These are phyloP conservation scores for Fusarium succisae DNA, from an alignment of 2,329 filamentous ascomycete genomes.

Conservation along the genomic window DNA sequence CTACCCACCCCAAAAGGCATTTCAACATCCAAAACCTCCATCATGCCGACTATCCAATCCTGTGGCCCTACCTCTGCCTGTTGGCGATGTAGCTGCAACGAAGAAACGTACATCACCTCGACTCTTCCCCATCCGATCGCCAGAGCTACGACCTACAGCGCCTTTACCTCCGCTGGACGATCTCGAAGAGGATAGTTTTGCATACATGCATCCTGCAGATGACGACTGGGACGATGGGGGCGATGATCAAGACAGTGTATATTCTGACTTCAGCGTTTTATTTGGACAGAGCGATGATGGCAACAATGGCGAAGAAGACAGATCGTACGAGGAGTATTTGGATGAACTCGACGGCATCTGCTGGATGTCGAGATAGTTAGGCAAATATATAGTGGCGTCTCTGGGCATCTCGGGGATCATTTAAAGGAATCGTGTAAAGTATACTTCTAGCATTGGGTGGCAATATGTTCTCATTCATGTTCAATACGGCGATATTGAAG, in stretches of 20 bases:
- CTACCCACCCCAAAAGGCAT: constrained; percentile 5
- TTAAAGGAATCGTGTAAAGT: constrained; percentile 24
- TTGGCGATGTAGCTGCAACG: constrained; percentile 38
- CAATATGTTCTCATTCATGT: constrained; percentile 9
- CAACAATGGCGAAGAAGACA: constrained; percentile 46
- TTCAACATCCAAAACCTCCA: constrained; percentile 31
- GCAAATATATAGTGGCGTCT: neutral
- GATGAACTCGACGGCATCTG: constrained; percentile 66
- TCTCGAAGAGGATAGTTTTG: constrained; percentile 57
- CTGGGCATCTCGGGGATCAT: constrained; percentile 1
- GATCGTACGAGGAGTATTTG: constrained; percentile 64
- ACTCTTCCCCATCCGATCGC: constrained; percentile 47
- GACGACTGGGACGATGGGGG: constrained; percentile 53
- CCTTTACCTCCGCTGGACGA: constrained; percentile 43
- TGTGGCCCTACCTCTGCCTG: constrained; percentile 43
- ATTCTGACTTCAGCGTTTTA: constrained; percentile 63
- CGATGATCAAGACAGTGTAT: constrained; percentile 61
- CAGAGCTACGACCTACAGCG: constrained; percentile 44
- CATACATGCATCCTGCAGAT: constrained; percentile 59
- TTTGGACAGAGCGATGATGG: constrained; percentile 52
- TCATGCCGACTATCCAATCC: constrained; percentile 44
- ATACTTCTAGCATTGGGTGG: constrained; percentile 9
- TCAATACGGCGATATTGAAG: constrained; percentile 9
- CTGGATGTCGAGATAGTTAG: constrained; percentile 50
- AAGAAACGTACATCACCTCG: constrained; percentile 44